Evolutionary conservation across 1,139 yeast genomes (phyloP).

Genomic region (Geotrichum cucujoidarum): DNA sequence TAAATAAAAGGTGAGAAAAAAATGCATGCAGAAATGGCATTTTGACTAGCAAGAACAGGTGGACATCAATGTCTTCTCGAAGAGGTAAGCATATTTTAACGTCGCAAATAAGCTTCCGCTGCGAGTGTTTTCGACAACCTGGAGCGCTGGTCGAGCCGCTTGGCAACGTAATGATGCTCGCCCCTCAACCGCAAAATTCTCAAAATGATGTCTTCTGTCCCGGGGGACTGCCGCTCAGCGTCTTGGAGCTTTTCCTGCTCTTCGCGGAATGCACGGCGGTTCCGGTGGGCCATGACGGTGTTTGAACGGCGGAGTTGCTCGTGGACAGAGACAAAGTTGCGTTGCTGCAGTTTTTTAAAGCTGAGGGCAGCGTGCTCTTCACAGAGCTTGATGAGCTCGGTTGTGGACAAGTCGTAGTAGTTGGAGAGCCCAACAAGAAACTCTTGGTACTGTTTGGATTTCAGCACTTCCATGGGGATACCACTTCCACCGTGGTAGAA

Average conservation of each 20-base stretch:
- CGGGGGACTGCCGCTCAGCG: slow-evolving; percentile 52
- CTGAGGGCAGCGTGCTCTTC: slow-evolving; percentile 43
- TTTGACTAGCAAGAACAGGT: too few species aligned
- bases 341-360: slow-evolving; percentile 29
- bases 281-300: slow-evolving; percentile 71
- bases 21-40: too few species aligned
- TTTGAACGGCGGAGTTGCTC: slow-evolving; percentile 58
- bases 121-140: slow-evolving; percentile 58
- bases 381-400: slow-evolving; percentile 53
- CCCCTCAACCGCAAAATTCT: slow-evolving; percentile 49
- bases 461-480: slow-evolving; percentile 62
- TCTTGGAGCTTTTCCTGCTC: slow-evolving; percentile 49
- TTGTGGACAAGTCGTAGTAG: slow-evolving; percentile 55
- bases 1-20: too few species aligned
- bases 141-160: slow-evolving; percentile 58
- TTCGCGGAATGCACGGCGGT: slow-evolving; percentile 53
- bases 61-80: not conserved
- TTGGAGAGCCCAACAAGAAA: slow-evolving; percentile 55
- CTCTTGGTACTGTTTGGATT: slow-evolving; percentile 60
- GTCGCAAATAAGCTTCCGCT: slow-evolving; percentile 42
- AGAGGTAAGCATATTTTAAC: not conserved
- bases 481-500: slow-evolving; percentile 83
- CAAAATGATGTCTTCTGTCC: slow-evolving; percentile 64
- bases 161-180: slow-evolving; percentile 46
- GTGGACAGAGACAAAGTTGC: slow-evolving; percentile 40